These are phyloP conservation scores for Casaregolazyma lundiana DNA, from an alignment of 1,139 yeast genomes.

Conservation along the genomic window DNA sequence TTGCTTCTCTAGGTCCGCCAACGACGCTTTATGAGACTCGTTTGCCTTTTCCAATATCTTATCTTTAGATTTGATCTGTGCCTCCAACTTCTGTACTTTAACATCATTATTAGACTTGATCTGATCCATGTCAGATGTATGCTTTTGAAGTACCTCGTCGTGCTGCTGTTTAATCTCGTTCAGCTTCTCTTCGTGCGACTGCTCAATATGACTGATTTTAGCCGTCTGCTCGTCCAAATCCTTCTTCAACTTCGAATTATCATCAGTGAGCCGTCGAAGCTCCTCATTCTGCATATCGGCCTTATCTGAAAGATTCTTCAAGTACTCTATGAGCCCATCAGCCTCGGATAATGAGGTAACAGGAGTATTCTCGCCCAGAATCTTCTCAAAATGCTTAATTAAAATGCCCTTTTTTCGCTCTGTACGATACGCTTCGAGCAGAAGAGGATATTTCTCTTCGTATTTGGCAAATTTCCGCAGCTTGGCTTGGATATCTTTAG, in stretches of 20 bases:
- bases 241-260: slow-evolving; percentile 17
- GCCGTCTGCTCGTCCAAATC: neutral
- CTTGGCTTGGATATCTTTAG: slow-evolving; percentile 32
- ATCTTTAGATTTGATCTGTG: neutral
- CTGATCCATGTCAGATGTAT: neutral
- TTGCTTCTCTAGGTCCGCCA: slow-evolving; percentile 9
- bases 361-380: slow-evolving; percentile 77
- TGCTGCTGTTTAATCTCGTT: neutral
- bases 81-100: neutral
- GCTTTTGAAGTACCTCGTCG: neutral
- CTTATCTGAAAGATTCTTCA: slow-evolving; percentile 59
- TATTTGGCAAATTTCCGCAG: slow-evolving; percentile 77
- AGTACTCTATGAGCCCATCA: slow-evolving; percentile 62
- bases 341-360: slow-evolving; percentile 69
- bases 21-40: slow-evolving; percentile 9
- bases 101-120: neutral
- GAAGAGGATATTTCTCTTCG: slow-evolving; percentile 72
- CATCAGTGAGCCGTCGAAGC: slow-evolving; percentile 42
- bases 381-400: slow-evolving; percentile 62
- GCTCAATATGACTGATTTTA: neutral
- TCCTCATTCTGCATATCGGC: slow-evolving; percentile 55
- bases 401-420: slow-evolving; percentile 68
- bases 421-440: slow-evolving; percentile 75
- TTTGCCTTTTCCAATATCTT: neutral
- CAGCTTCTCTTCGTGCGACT: neutral